These are phyloP conservation scores for Rhexocercosporidium sp. DNA, from an alignment of 2,329 filamentous ascomycete genomes.

Conservation along the genomic window DNA sequence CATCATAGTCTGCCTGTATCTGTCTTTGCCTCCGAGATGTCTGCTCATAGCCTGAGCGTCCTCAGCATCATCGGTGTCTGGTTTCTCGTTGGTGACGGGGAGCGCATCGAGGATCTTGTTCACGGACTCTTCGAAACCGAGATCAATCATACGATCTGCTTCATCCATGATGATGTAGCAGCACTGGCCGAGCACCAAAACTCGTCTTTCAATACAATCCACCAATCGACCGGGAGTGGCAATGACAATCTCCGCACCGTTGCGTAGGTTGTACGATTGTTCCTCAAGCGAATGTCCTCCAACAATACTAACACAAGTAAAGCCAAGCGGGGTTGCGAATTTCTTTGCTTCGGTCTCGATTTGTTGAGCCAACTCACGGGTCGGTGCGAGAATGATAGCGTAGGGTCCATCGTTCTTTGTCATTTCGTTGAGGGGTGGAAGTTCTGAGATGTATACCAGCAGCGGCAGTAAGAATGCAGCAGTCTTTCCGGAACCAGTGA, in stretches of 20 bases:
- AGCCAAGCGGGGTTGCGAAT: conserved; percentile 88
- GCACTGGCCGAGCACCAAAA: conserved; percentile 92
- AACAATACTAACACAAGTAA: conserved; percentile 96
- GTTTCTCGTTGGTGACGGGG: conserved; percentile 92
- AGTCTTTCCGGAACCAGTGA: conserved; percentile 98
- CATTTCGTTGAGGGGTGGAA: conserved; percentile 81
- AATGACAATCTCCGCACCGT: conserved; percentile 96
- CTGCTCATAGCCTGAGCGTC: conserved; percentile 83
- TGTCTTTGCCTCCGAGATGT: conserved; percentile 74
- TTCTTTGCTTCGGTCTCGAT: conserved; percentile 94
- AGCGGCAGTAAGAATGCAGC: conserved; percentile 92
- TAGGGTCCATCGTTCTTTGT: conserved; percentile 96
- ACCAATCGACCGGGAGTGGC: conserved; percentile 97
- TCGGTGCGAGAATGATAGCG: conserved; percentile 94
- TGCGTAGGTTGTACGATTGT: conserved; percentile 85
- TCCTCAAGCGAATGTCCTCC: conserved; percentile 95
- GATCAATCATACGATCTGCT: conserved; percentile 98
- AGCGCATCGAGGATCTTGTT: conserved; percentile 97
- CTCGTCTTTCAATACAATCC: conserved; percentile 92
- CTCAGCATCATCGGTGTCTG: conserved; percentile 90
- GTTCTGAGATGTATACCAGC: conserved; percentile 90
- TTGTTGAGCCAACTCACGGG: conserved; percentile 95
- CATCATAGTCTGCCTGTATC: conserved; percentile 99
- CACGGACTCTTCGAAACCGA: conserved; percentile 96
- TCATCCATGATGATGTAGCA: conserved; percentile 99